Evolutionary conservation across 805 yeast genomes (phyloP).

Genomic region (Nakazawaea molendinolei): DNA sequence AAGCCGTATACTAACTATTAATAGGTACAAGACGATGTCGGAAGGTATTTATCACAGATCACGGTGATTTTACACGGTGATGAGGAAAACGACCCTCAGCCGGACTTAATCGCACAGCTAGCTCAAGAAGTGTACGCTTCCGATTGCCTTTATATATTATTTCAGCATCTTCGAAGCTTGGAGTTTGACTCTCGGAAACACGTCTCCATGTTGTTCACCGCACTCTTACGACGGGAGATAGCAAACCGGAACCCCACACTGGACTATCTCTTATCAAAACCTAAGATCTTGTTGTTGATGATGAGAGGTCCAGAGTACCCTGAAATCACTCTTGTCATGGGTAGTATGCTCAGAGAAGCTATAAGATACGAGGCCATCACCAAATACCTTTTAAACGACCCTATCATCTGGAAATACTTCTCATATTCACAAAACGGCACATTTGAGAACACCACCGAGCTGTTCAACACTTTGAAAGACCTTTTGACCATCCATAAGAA

Average conservation of each 20-base stretch:
- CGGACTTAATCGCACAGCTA: slow-evolving; percentile 68
- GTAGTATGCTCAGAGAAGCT: slow-evolving; percentile 79
- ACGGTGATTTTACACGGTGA: slow-evolving; percentile 66
- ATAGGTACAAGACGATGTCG: slow-evolving; percentile 66
- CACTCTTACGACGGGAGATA: slow-evolving; percentile 70
- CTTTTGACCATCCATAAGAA: slow-evolving; percentile 64
- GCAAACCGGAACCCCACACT: slow-evolving; percentile 81
- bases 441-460: slow-evolving; percentile 88
- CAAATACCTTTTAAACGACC: slow-evolving; percentile 49
- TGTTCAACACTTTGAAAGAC: slow-evolving; percentile 72
- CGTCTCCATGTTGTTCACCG: slow-evolving; percentile 64
- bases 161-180: slow-evolving; percentile 52
- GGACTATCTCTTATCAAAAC: slow-evolving; percentile 66
- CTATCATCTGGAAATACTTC: slow-evolving; percentile 76
- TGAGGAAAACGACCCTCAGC: slow-evolving; percentile 52
- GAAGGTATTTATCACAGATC: slow-evolving; percentile 57
- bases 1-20: slow-evolving; percentile 18
- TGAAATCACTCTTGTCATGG: slow-evolving; percentile 68
- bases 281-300: slow-evolving; percentile 56
- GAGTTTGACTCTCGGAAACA: slow-evolving; percentile 91
- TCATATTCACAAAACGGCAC: slow-evolving; percentile 66
- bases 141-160: slow-evolving; percentile 59
- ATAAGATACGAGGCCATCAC: slow-evolving; percentile 70
- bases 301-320: slow-evolving; percentile 68
- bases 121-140: slow-evolving; percentile 74